phyloP scores from a whole-genome alignment of 768 basidiomycete species.

The Suillus luteus region DNA sequence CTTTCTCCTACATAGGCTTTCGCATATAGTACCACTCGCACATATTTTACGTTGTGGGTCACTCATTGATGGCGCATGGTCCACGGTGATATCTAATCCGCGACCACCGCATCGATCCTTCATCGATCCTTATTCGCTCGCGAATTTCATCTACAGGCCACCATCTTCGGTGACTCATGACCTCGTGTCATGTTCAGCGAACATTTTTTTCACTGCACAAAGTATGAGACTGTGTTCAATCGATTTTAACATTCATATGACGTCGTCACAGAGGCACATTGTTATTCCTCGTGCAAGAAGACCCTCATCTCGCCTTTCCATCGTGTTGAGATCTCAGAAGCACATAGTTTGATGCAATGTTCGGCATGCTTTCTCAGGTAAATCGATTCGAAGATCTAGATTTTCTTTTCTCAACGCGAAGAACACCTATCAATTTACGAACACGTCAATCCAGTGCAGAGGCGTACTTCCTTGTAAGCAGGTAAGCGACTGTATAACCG shows the following conservation, averaged over 20 bases:
- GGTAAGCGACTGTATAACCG: not conserved
- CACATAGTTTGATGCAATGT: not conserved
- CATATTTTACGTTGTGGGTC: not conserved
- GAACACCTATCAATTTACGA: not conserved
- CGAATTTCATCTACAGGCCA: slow-evolving; percentile 2
- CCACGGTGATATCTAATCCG: slow-evolving; percentile 5
- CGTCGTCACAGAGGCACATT: not conserved
- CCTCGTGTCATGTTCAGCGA: not conserved
- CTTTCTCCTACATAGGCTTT: not conserved
- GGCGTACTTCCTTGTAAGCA: not conserved
- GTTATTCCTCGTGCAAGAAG: not conserved
- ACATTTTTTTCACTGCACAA: no score
- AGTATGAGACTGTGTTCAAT: not conserved
- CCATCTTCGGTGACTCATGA: not conserved
- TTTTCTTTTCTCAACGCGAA: not conserved
- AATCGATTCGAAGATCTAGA: slow-evolving; percentile 1
- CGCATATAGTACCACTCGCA: not conserved
- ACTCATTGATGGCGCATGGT: not conserved
- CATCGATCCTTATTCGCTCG: not conserved
- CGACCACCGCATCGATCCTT: not conserved
- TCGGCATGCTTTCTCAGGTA: not conserved
- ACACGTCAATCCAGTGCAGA: not conserved
- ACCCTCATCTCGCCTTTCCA: not conserved
- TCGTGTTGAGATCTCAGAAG: slow-evolving; percentile 5
- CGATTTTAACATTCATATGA: not conserved